These are phyloP conservation scores for Pseudogymnoascus verrucosus DNA, from an alignment of 2,329 filamentous ascomycete genomes.

Conservation along the genomic window DNA sequence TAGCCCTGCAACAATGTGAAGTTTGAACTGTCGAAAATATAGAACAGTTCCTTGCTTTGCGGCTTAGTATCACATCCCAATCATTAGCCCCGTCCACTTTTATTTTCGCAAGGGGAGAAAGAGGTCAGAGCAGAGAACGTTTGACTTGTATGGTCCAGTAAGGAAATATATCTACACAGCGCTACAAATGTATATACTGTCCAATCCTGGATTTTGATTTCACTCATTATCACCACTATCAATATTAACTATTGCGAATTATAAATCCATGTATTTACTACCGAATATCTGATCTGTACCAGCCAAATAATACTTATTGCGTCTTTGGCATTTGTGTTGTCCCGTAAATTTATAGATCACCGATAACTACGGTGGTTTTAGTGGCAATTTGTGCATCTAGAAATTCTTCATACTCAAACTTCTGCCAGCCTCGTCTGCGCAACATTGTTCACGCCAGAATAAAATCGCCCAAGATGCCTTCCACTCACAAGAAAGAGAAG, in stretches of 20 bases:
- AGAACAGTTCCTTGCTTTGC: neutral
- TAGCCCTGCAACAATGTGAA: neutral
- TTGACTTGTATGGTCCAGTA: neutral
- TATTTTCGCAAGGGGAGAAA: neutral
- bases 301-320: neutral
- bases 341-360: neutral
- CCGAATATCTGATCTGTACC: neutral
- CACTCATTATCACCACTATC: neutral
- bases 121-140: neutral
- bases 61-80: neutral
- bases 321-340: neutral
- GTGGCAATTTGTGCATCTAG: neutral
- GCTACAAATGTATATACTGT: neutral
- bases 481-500: slow-evolving; percentile 82
- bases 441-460: neutral
- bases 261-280: neutral
- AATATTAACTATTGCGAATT: neutral
- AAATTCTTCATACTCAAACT: slow-evolving; percentile 9
- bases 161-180: neutral
- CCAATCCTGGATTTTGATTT: neutral
- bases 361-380: neutral
- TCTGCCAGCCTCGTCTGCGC: slow-evolving; percentile 6
- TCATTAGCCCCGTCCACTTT: neutral
- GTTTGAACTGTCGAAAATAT: neutral
- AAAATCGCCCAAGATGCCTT: slow-evolving; percentile 55